These are phyloP conservation scores for Clavispora santaluciae DNA, from an alignment of 805 yeast genomes.

Conservation along the genomic window DNA sequence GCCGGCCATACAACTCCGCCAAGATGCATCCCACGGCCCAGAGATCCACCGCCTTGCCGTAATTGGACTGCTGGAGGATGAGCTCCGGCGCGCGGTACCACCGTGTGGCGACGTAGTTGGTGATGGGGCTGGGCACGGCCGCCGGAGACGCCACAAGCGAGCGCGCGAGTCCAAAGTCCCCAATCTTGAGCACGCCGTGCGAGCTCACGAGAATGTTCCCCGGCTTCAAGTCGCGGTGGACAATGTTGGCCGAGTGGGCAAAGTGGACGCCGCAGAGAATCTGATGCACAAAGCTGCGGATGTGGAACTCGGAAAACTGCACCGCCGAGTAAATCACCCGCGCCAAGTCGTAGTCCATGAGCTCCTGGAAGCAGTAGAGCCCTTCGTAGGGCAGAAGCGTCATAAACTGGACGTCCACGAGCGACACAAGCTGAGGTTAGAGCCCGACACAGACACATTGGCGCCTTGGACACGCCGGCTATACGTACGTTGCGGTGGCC, in stretches of 20 bases:
- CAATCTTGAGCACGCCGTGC: constrained; percentile 74
- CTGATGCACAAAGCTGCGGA: constrained; percentile 72
- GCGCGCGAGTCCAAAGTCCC: constrained; percentile 92
- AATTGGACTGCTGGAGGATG: constrained; percentile 53
- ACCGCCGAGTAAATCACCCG: constrained; percentile 72
- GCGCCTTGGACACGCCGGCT: no score
- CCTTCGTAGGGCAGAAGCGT: constrained; percentile 71
- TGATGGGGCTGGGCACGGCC: constrained; percentile 38
- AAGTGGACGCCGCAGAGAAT: constrained; percentile 81
- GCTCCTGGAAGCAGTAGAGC: constrained; percentile 81
- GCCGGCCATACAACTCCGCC: constrained; percentile 77
- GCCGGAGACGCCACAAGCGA: constrained; percentile 45
- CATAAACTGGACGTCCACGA: constrained; percentile 72
- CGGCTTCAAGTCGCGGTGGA: constrained; percentile 90
- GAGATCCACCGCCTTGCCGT: constrained; percentile 71
- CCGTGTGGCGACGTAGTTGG: constrained; percentile 87
- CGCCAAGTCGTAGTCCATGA: constrained; percentile 76
- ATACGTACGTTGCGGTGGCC: constrained; percentile 73
- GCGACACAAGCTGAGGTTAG: constrained; percentile 51
- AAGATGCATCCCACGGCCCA: constrained; percentile 94
- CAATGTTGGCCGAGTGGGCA: constrained; percentile 87
- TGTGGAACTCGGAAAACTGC: constrained; percentile 80
- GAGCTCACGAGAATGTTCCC: constrained; percentile 77
- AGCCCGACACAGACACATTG: no score
- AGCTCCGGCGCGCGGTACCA: constrained; percentile 97